Percentiles rank a stretch among this genome's conserved stretches.
Evolutionary conservation across 148 eudicot genomes (phyloP).

Genomic region (Nepenthes mirabilis): DNA sequence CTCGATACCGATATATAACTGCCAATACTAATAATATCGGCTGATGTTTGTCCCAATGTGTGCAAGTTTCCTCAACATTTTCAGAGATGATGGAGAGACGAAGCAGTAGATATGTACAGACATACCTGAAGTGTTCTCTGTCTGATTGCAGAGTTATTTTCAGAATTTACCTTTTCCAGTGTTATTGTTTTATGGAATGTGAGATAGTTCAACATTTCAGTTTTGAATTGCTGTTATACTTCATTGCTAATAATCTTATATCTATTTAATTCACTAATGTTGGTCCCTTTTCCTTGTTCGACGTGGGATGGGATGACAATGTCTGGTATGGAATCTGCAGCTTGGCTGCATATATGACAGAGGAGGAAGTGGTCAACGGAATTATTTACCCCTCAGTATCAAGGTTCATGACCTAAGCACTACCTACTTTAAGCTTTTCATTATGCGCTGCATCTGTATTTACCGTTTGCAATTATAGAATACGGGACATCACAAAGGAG

Average conservation of each 20-base stretch:
- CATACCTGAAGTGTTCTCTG: no score
- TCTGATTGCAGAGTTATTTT: no score
- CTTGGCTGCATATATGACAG: constrained; percentile 86
- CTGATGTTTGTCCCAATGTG: no score
- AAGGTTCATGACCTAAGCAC: constrained; percentile 29
- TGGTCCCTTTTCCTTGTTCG: background rate
- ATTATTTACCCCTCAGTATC: constrained; percentile 81
- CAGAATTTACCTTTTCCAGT: no score
- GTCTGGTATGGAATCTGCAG: constrained; percentile 24
- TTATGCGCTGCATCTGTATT: constrained; percentile 2
- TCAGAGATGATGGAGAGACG: no score
- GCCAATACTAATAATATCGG: no score
- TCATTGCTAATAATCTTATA: background rate
- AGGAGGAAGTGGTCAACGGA: constrained; percentile 74
- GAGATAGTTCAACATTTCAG: no score
- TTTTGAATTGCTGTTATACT: no score
- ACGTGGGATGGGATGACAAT: background rate
- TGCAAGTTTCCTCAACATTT: no score
- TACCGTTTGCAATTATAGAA: constrained; percentile 28
- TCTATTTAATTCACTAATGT: background rate
- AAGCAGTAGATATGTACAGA: no score
- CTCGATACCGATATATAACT: no score
- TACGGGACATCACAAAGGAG: constrained; percentile 92
- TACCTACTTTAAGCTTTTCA: background rate
- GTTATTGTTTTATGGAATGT: no score